Base-by-base conservation (phyloP, 257 asterid genomes). In the Solanum phureja region DNA sequence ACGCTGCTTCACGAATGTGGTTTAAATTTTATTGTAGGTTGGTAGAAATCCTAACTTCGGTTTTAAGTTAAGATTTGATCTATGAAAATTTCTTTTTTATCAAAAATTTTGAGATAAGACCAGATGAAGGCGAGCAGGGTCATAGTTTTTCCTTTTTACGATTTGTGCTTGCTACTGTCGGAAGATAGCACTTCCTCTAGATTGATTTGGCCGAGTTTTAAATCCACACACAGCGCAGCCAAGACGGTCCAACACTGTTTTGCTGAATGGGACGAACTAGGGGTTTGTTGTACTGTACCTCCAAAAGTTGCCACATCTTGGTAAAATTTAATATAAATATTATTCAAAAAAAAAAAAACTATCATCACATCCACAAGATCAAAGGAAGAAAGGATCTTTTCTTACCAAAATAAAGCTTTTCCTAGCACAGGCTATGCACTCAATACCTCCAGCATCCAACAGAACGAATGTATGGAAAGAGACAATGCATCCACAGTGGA, bases 381-480 rank as follows among this genome's bases (percentile, higher is more conserved):
- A 84, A 42, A 34, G 76, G 76, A 34, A 72, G 85, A 69, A 33
- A 44, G 76, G 86, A 87, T 37, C 11, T 84, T 14, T 71, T 83
- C 93, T 88, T 93, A 97, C 99, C 99, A 95, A 90, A 88, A 96
- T 93, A 92, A 93, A 97, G 89, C 98, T 95, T 90, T 93, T 97
- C 90, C 92, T 95, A 19, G 99, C 96, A 90, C 99, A 97, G 44
- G 98, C 89, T 85, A 96, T 87, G 94, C 99, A 97, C 90, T 97
- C 98, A 89, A 97, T 97, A 58, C 99, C 99, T 87, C 99, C 99
- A 42, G 99, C 98, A 94, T 97, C 99, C 96, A 97, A 92, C 40
- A 97, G 94, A 83, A 97, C 99, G 77, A 96, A 97, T 97, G 93
- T 95, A 92, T 97, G 99, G 95, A 97, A 97, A 82, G 99, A 96